phyloP scores from a whole-genome alignment of 1,139 yeast species.

The Pichia sp. region DNA sequence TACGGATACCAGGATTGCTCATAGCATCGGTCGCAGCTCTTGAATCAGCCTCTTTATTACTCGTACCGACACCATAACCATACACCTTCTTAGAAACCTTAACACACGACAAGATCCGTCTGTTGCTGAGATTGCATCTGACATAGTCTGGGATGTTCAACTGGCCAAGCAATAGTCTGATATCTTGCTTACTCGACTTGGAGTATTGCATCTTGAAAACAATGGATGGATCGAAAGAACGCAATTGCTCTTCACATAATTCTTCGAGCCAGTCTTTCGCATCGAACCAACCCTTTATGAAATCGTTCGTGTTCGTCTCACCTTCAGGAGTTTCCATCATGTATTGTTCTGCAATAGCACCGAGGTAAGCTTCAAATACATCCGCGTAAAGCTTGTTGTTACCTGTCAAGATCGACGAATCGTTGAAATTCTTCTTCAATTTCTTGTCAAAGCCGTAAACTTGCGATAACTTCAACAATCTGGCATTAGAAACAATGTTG shows the following conservation, averaged over 20 bases:
- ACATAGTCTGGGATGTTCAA: conserved; percentile 67
- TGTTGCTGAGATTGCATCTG: conserved; percentile 43
- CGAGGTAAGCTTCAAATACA: conserved; percentile 85
- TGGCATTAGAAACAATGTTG: conserved; percentile 66
- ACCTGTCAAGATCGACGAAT: conserved; percentile 38
- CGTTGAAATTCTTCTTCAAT: conserved; percentile 44
- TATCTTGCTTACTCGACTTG: conserved; percentile 67
- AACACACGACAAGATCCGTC: conserved; percentile 45
- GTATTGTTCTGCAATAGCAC: conserved; percentile 48
- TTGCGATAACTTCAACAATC: conserved; percentile 66
- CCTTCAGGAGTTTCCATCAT: conserved; percentile 22
- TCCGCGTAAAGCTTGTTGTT: conserved; percentile 64
- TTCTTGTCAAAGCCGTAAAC: conserved; percentile 65
- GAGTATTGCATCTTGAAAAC: conserved; percentile 40
- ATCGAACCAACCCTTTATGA: conserved; percentile 38
- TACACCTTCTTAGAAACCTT: conserved; percentile 46
- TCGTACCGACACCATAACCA: conserved; percentile 61
- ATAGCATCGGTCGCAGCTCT: conserved; percentile 72
- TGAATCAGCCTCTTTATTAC: conserved; percentile 63
- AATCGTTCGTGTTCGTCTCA: conserved; percentile 44
- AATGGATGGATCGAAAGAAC: conserved; percentile 40
- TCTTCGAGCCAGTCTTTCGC: conserved; percentile 59
- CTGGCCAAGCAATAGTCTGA: conserved; percentile 78
- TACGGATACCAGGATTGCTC: conserved; percentile 37
- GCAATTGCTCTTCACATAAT: conserved; percentile 44